phyloP scores from a whole-genome alignment of 2,329 filamentous ascomycete species.

The Parasarocladium wereldwijsianum region DNA sequence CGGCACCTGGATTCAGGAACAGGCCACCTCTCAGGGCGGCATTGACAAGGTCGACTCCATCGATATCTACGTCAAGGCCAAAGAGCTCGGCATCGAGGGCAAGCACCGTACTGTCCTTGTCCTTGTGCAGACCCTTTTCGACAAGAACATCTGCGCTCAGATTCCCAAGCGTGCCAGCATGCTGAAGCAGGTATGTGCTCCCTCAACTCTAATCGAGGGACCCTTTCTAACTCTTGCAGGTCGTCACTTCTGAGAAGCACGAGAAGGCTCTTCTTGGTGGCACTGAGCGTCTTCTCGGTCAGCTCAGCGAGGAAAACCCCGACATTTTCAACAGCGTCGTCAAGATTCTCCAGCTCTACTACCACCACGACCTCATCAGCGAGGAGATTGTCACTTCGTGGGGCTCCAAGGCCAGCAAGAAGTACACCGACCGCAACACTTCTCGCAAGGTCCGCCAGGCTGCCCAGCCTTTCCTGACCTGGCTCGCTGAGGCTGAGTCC shows the following conservation, averaged over 20 bases:
- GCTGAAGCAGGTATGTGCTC: slow-evolving; percentile 62
- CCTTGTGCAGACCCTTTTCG: slow-evolving; percentile 84
- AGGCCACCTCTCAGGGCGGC: slow-evolving; percentile 57
- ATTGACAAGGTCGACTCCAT: slow-evolving; percentile 74
- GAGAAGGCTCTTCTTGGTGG: slow-evolving; percentile 92
- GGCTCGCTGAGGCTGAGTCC: slow-evolving; percentile 78
- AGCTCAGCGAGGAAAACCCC: slow-evolving; percentile 58
- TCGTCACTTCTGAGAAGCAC: slow-evolving; percentile 45
- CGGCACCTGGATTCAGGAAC: slow-evolving; percentile 76
- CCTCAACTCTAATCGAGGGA: background rate
- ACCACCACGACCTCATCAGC: slow-evolving; percentile 74
- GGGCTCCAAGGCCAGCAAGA: slow-evolving; percentile 94
- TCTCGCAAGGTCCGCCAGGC: slow-evolving; percentile 95
- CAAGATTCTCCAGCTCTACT: slow-evolving; percentile 78
- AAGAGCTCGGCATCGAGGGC: slow-evolving; percentile 83
- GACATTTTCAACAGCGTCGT: slow-evolving; percentile 64
- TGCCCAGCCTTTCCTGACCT: slow-evolving; percentile 84
- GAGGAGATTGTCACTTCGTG: slow-evolving; percentile 85
- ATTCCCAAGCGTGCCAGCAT: slow-evolving; percentile 71
- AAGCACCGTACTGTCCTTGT: slow-evolving; percentile 92
- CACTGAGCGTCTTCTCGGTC: slow-evolving; percentile 76
- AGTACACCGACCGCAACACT: slow-evolving; percentile 79
- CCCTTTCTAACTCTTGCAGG: slow-evolving; percentile 1
- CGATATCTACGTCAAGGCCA: slow-evolving; percentile 90
- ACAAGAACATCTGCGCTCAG: slow-evolving; percentile 78